A percentile compares a stretch with the other conserved stretches of the same genome.
Conservation (phyloP, 164 flowering plant genomes). For the Kalanchoe fedtschenkoi region DNA sequence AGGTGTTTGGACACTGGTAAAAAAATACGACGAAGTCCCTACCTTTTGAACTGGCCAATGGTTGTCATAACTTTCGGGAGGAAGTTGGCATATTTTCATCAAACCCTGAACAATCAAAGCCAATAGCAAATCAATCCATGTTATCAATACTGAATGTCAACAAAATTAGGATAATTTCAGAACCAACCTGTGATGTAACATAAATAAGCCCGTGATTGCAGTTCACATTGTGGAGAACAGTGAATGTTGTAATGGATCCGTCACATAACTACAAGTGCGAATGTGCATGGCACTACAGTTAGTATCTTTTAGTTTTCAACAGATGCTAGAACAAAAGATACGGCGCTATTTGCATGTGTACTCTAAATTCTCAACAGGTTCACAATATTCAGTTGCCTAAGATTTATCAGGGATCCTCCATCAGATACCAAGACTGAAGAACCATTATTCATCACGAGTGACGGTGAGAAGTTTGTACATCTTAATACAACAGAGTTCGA, state of each 20-base stretch:
- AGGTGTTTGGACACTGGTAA: background rate
- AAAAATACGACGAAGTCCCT: slow-evolving; percentile 8
- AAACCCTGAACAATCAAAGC: slow-evolving; percentile 47
- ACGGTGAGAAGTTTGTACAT: background rate
- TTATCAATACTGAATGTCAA: background rate
- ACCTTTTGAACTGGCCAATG: slow-evolving; percentile 99
- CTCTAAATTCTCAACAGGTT: no score
- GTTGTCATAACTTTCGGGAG: slow-evolving; percentile 73
- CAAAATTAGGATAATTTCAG: background rate
- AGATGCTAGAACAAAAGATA: background rate
- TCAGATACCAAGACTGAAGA: no score
- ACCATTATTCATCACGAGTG: background rate
- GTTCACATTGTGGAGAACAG: slow-evolving; percentile 95
- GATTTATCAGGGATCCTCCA: background rate
- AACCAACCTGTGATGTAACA: slow-evolving; percentile 79
- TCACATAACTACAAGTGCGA: slow-evolving; percentile 64
- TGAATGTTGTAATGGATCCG: slow-evolving; percentile 84
- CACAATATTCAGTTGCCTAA: background rate
- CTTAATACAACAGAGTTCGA: background rate
- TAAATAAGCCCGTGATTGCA: slow-evolving; percentile 96
- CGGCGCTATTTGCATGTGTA: background rate
- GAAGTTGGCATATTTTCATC: slow-evolving; percentile 90
- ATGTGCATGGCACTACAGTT: background rate
- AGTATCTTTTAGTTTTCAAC: background rate
- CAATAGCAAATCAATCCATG: background rate